Base-by-base conservation (phyloP, 331 rosid species). In the Quercus tomentella region DNA sequence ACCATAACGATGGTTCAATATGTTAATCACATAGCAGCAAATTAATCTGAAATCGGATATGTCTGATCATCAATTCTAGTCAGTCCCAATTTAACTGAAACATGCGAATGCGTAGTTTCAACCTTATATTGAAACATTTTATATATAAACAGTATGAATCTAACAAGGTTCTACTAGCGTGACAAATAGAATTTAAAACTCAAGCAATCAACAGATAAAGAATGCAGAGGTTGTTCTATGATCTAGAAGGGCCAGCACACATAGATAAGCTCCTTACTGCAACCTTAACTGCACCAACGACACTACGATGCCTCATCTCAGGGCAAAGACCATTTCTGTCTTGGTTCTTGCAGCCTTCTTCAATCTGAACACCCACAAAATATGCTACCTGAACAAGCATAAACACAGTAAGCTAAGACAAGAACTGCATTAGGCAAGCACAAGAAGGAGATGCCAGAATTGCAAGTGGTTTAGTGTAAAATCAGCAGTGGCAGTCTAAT, bases 291-390 rank as follows among this genome's bases (percentile, higher is more conserved):
- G 88, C 91, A 18, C 98, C 98, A 65, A 96, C 93, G 10, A 92
- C 86, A 28, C 98, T 87, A 31, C 84, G 94, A 77, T 91, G 98
- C 79, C 90, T 90, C 94, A 10, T 91, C 82, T 87, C 94, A 30
- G 91, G 94, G 85, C 89, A 83, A 76, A 89, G 73, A 58, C 91
- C 88, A 52, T 56, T 92, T 35, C 74, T 84, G 14, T 81, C 92
- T 63, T 86, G 84, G 69, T 26, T 80, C 61, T 81, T 79, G 74
- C 85, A 33, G 43, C 73, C 91, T 60, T 87, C 98, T 79, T 96
- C 98, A 79, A 89, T 86, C 83, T 93, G 97, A 74, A 96, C 93
- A 35, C 91, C 97, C 81, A 90, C 97, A 61, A 89, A 89, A 83
- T 93, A 93, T 35, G 98, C 99, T 77, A 91, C 85, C 98, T 93